Evolutionary conservation across 1,139 yeast genomes (phyloP), one percentile per base, ranked within the genome.

Genomic region (Yamadazyma siamensis): DNA sequence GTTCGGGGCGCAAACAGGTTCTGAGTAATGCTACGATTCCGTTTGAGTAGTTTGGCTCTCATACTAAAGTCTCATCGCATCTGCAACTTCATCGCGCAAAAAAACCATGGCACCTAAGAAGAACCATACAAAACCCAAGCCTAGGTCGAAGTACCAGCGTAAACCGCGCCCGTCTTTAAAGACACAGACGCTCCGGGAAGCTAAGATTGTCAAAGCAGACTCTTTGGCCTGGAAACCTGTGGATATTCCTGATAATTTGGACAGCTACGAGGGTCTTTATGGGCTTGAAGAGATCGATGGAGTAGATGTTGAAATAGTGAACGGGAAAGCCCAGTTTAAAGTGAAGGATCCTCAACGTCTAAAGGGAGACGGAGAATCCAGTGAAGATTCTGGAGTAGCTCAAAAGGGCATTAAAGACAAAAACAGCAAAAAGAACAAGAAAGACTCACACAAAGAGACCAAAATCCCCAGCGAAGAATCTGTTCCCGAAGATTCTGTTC

Each of bases 241-340:
- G 10, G 83, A 81, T 2, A 74, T 91, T 29, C 91, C 94, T 4
- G 91, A 85, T 41, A 80, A 87, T 22, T 56, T 86, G 38, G 96
- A 81, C 37, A 95, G 86, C 54, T 84, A 83, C 51, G 89, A 83
- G 47, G 96, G 96, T 0, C 81, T 88, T 44, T 86, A 79, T 56
- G 98, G 96, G 0, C 61, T 91, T 25, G 97, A 91, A 55, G 98
- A 91, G 54, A 74, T 91, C 32, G 96, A 88, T 32, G 96, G 96
- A 16, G 96, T 89, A 15, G 89, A 75, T 46, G 89, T 89, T 4
- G 75, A 75, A 40, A 67, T 77, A 33, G 75, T 77, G 3, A 65
- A 77, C 34, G 95, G 94, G 11, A 64, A 66, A 38, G 77, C 81
- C 0, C 72, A 74, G 43, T 85, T 85, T 47, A 57, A 75, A 15